phyloP scores from a whole-genome alignment of 306 rosid genomes.

The Sindora glabra region DNA sequence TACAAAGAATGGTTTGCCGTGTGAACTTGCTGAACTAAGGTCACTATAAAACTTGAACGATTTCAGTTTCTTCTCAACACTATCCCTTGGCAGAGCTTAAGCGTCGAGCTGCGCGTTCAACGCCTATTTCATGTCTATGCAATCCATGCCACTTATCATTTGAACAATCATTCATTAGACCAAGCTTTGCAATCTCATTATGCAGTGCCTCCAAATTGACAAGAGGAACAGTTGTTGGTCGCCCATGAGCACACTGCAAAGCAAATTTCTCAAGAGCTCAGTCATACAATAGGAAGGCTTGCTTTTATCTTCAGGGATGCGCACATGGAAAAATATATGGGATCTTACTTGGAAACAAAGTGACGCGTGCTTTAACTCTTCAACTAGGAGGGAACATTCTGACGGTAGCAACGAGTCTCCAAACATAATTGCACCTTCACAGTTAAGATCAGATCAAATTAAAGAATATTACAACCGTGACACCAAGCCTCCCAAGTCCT shows the following conservation, averaged over 20 bases:
- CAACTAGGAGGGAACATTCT: slow-evolving; percentile 86
- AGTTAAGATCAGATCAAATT: slow-evolving; percentile 7
- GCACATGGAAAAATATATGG: not conserved
- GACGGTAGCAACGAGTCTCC: slow-evolving; percentile 91
- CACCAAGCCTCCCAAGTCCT: not conserved
- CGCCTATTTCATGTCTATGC: slow-evolving; percentile 31
- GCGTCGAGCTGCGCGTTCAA: slow-evolving; percentile 53
- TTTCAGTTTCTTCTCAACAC: not conserved
- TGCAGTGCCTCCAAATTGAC: slow-evolving; percentile 83
- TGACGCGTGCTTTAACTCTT: slow-evolving; percentile 75
- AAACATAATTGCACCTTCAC: slow-evolving; percentile 92
- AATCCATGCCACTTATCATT: slow-evolving; percentile 59
- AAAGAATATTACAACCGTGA: not conserved
- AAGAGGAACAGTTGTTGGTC: slow-evolving; percentile 82
- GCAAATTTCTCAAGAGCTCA: not conserved
- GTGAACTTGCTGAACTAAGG: not conserved
- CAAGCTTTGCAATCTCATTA: slow-evolving; percentile 60
- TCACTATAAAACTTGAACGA: not conserved
- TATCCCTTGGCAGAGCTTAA: slow-evolving; percentile 29
- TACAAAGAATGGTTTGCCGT: not conserved
- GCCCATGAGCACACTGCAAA: slow-evolving; percentile 92
- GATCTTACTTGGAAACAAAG: slow-evolving; percentile 87
- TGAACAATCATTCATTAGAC: slow-evolving; percentile 19
- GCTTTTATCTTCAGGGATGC: not conserved
- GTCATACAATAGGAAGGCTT: slow-evolving; percentile 1